These are phyloP conservation scores for Alternaria sp. DNA, from an alignment of 2,329 filamentous ascomycete species.

Conservation along the genomic window DNA sequence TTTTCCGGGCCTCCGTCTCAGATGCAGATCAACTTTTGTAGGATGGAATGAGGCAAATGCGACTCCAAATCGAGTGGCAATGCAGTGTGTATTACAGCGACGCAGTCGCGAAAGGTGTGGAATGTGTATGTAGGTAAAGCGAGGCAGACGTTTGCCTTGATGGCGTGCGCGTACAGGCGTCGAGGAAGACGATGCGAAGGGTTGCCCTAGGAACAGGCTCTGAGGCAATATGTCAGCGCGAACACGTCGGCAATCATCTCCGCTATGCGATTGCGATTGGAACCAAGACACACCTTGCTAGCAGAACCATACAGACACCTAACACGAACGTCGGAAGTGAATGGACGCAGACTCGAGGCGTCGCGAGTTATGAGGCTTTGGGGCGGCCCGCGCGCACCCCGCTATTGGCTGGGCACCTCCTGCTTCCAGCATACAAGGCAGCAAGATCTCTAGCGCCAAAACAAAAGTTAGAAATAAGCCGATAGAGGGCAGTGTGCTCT, in stretches of 20 bases:
- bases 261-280: conserved; percentile 16
- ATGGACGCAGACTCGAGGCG: conserved; percentile 24
- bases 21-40: background rate
- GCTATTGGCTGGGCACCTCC: conserved; percentile 15
- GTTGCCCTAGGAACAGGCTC: conserved; percentile 35
- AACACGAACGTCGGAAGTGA: conserved; percentile 23
- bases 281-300: conserved; percentile 19
- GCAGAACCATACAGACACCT: conserved; percentile 17
- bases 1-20: background rate
- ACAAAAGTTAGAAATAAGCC: too few relatives aligned
- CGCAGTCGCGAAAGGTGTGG: background rate
- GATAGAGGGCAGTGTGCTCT: too few relatives aligned
- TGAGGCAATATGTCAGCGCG: conserved; percentile 26
- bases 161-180: conserved; percentile 8
- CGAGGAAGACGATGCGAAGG: conserved; percentile 24
- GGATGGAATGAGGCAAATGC: background rate
- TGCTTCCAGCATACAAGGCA: conserved; percentile 1
- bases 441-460: background rate
- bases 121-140: conserved; percentile 5
- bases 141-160: conserved; percentile 34
- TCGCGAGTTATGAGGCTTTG: conserved; percentile 32
- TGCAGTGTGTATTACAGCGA: conserved; percentile 9
- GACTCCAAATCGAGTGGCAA: background rate
- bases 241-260: conserved; percentile 4
- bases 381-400: conserved; percentile 13